Conservation (phyloP, 2,329 filamentous ascomycete species). For the Clonostachys chloroleuca region DNA sequence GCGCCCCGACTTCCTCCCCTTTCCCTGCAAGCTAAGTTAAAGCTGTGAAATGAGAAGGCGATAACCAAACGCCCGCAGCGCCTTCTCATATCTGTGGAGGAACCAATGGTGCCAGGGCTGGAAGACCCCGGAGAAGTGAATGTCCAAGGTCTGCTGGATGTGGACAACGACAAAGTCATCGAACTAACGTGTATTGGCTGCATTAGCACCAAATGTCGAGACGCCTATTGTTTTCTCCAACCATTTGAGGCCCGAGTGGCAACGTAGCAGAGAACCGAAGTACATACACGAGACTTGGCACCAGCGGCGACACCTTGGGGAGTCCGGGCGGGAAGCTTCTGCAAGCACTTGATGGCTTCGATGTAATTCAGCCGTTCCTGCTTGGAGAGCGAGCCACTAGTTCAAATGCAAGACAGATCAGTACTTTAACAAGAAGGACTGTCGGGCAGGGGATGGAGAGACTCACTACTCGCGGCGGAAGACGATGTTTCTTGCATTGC, state of each 20-base stretch:
- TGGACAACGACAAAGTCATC: constrained; percentile 35
- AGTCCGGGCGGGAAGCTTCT: constrained; percentile 19
- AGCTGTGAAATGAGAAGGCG: too few species aligned
- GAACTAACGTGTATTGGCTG: constrained; percentile 10
- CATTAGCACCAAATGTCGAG: constrained; percentile 7
- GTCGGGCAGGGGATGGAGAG: neutral
- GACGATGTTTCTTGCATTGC: constrained; percentile 13
- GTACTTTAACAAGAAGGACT: too few species aligned
- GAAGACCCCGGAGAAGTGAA: constrained; percentile 23
- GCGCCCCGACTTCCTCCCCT: too few species aligned
- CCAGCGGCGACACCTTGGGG: constrained; percentile 25
- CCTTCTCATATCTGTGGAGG: constrained; percentile 11
- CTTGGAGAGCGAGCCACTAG: constrained; percentile 19
- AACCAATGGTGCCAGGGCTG: constrained; percentile 34
- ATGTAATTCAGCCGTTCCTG: constrained; percentile 30
- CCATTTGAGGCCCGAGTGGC: too few species aligned
- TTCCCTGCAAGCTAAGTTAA: too few species aligned
- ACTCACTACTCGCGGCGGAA: constrained; percentile 22
- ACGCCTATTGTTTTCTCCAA: too few species aligned
- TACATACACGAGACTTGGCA: constrained; percentile 14
- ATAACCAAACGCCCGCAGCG: constrained; percentile 4
- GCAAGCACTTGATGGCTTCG: constrained; percentile 32
- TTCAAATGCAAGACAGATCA: too few species aligned
- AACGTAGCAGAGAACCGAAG: too few species aligned
- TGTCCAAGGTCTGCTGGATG: constrained; percentile 28